Percentiles rank a stretch among this genome's conserved stretches.
These are phyloP conservation scores for Metschnikowia sp. DNA, from an alignment of 805 yeast species.

Conservation along the genomic window DNA sequence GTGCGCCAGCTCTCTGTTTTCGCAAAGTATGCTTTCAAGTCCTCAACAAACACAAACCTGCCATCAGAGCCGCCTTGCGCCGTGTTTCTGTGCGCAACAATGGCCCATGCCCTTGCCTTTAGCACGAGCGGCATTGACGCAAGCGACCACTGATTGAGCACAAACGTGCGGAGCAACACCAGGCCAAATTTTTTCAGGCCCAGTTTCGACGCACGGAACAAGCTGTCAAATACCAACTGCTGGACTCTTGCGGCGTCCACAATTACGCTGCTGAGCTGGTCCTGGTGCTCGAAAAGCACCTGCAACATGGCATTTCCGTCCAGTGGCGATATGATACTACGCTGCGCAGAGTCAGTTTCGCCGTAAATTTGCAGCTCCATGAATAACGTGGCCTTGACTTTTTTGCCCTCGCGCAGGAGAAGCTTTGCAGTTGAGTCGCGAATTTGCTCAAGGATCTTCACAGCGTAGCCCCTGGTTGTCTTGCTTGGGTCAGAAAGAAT, in stretches of 20 bases:
- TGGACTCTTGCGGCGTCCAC: slow-evolving; percentile 27
- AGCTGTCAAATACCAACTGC: slow-evolving; percentile 22
- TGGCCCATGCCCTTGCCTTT: slow-evolving; percentile 44
- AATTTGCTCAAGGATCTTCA: slow-evolving; percentile 20
- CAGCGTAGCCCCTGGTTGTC: slow-evolving; percentile 42
- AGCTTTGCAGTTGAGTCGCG: slow-evolving; percentile 32
- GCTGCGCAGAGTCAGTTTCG: slow-evolving; percentile 34
- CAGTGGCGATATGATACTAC: slow-evolving; percentile 60
- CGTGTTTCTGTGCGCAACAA: slow-evolving; percentile 22
- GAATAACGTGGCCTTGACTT: slow-evolving; percentile 36
- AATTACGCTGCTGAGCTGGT: slow-evolving; percentile 21
- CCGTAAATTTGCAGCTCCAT: slow-evolving; percentile 61
- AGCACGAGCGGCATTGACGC: slow-evolving; percentile 37
- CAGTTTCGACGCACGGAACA: slow-evolving; percentile 43
- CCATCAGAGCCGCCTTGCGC: slow-evolving; percentile 27
- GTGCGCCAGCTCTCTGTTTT: slow-evolving; percentile 47
- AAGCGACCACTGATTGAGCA: slow-evolving; percentile 63
- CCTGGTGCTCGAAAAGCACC: slow-evolving; percentile 19
- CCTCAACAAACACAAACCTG: slow-evolving; percentile 31
- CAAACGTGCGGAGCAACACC: slow-evolving; percentile 53
- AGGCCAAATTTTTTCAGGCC: slow-evolving; percentile 54
- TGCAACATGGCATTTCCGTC: slow-evolving; percentile 51
- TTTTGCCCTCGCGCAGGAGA: slow-evolving; percentile 32
- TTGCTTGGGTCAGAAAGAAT: slow-evolving; percentile 51
- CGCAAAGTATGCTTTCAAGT: slow-evolving; percentile 24